These are phyloP conservation scores for Sambucus nigra DNA, from an alignment of 129 eudicot genomes.

Conservation along the genomic window DNA sequence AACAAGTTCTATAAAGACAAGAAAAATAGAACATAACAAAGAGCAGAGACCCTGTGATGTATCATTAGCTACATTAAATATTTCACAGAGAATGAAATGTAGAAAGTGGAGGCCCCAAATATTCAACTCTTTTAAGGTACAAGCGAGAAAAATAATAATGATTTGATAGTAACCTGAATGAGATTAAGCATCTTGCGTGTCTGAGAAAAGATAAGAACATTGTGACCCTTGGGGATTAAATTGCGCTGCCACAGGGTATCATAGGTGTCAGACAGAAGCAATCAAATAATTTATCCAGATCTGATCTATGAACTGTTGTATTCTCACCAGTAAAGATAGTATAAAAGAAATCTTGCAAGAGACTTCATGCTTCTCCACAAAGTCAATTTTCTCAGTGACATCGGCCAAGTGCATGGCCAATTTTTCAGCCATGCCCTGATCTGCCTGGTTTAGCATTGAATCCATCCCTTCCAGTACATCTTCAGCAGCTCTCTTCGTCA, in stretches of 20 bases:
- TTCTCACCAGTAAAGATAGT: constrained; percentile 64
- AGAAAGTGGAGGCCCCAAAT: too few species aligned
- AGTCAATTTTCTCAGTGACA: constrained; percentile 44
- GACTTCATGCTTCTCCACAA: constrained; percentile 51
- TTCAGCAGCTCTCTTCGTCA: constrained; percentile 95
- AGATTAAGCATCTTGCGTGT: constrained; percentile 93
- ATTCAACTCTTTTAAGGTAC: too few species aligned
- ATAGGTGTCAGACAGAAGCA: constrained; percentile 6
- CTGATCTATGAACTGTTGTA: not conserved
- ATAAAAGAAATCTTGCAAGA: constrained; percentile 94
- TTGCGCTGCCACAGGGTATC: constrained; percentile 40
- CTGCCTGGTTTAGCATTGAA: constrained; percentile 50
- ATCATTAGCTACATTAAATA: too few species aligned
- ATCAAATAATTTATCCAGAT: not conserved
- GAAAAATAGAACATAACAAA: too few species aligned
- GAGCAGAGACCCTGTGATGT: too few species aligned
- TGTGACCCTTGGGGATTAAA: constrained; percentile 71
- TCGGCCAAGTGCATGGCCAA: constrained; percentile 86
- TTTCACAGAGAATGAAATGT: too few species aligned
- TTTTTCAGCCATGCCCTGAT: constrained; percentile 68
- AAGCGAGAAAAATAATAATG: too few species aligned
- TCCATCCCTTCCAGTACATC: constrained; percentile 97
- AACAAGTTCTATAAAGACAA: too few species aligned
- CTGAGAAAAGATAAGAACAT: constrained; percentile 91
- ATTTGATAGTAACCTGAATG: constrained; percentile 50